A percentile compares a stretch with the other conserved stretches of the same genome.
phyloP scores from a whole-genome alignment of 2,329 filamentous ascomycete genomes.

The Phoma sp. region DNA sequence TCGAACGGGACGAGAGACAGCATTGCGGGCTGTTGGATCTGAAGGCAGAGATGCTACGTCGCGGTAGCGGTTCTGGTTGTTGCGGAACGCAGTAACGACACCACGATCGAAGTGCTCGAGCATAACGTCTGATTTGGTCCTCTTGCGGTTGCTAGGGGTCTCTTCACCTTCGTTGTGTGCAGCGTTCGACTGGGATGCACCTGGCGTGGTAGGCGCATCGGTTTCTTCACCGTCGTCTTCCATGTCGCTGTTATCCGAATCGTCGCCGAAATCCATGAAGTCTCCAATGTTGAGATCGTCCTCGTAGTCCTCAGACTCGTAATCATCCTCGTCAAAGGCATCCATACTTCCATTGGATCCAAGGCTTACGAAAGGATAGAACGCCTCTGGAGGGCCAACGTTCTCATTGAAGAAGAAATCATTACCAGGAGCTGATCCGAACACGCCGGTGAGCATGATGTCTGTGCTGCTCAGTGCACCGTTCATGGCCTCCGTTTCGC shows the following conservation, averaged over 20 bases:
- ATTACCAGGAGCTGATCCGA: slow-evolving; percentile 52
- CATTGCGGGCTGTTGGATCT: slow-evolving; percentile 44
- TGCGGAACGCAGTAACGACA: slow-evolving; percentile 50
- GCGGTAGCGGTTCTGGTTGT: slow-evolving; percentile 48
- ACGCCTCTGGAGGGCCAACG: slow-evolving; percentile 76
- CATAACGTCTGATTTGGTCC: slow-evolving; percentile 44
- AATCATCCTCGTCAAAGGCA: slow-evolving; percentile 59
- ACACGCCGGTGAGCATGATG: slow-evolving; percentile 79
- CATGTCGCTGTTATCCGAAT: slow-evolving; percentile 42
- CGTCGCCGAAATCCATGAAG: slow-evolving; percentile 47
- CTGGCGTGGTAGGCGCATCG: slow-evolving; percentile 45
- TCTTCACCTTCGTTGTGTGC: slow-evolving; percentile 30
- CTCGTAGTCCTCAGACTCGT: slow-evolving; percentile 63
- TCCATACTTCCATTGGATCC: slow-evolving; percentile 62
- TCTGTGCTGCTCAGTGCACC: slow-evolving; percentile 57
- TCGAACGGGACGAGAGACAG: slow-evolving; percentile 45
- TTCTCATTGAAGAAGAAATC: slow-evolving; percentile 62
- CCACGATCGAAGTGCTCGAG: slow-evolving; percentile 58
- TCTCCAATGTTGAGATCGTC: slow-evolving; percentile 55
- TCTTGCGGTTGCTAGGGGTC: slow-evolving; percentile 35
- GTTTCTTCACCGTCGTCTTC: slow-evolving; percentile 46
- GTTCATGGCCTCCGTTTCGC: slow-evolving; percentile 45
- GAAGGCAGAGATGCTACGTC: slow-evolving; percentile 46
- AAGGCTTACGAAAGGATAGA: slow-evolving; percentile 69
- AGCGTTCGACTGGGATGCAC: slow-evolving; percentile 38